Conservation (phyloP, 2,329 filamentous ascomycete genomes). For the Boeremia lycopersici region DNA sequence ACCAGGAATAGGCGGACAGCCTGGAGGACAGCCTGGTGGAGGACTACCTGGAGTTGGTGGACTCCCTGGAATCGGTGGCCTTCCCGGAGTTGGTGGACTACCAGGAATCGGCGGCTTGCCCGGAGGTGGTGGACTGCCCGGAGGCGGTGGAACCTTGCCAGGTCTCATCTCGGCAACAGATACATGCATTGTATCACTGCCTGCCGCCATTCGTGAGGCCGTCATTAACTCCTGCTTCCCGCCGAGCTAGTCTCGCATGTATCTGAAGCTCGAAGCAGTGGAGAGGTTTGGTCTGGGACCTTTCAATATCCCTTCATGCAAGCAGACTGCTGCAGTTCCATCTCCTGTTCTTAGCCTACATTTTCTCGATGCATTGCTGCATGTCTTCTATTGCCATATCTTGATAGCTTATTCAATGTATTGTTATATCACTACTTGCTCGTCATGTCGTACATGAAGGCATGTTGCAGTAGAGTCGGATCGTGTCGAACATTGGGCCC, state of each 20-base stretch:
- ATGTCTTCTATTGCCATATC: too few species aligned
- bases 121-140: background rate
- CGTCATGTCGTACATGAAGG: too few species aligned
- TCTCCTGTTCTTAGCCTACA: background rate
- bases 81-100: background rate
- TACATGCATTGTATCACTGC: background rate
- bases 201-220: constrained; percentile 1
- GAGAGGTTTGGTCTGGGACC: background rate
- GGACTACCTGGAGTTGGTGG: background rate
- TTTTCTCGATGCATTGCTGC: background rate
- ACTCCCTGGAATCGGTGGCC: background rate
- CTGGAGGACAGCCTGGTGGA: too few species aligned
- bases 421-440: too few species aligned
- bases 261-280: too few species aligned
- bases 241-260: background rate
- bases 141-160: background rate
- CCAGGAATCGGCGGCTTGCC: background rate
- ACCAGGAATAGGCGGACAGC: background rate
- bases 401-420: too few species aligned
- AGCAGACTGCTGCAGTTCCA: background rate
- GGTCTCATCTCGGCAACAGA: background rate
- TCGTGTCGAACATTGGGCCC: too few species aligned
- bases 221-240: constrained; percentile 1
- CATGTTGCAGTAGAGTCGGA: too few species aligned
- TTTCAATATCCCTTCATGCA: too few species aligned